phyloP scores from a whole-genome alignment of 768 basidiomycete genomes.

The Tricholoma terreum region DNA sequence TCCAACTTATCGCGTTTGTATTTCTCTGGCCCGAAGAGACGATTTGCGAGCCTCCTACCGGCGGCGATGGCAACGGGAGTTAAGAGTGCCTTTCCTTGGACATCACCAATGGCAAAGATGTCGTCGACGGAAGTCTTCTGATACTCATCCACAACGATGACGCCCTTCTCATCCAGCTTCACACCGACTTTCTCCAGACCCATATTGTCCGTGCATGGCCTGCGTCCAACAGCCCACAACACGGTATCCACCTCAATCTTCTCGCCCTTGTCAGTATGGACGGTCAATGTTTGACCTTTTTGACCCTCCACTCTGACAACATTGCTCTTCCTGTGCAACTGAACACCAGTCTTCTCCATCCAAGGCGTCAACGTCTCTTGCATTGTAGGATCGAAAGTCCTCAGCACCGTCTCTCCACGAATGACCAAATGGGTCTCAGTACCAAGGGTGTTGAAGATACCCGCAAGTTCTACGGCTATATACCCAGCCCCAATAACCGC shows the following conservation, averaged over 20 bases:
- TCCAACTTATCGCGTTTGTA: conserved; percentile 85
- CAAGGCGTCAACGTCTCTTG: conserved; percentile 82
- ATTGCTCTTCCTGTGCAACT: conserved; percentile 76
- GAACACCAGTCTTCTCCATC: conserved; percentile 94
- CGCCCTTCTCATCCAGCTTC: conserved; percentile 72
- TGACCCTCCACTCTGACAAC: conserved; percentile 74
- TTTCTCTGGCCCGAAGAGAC: conserved; percentile 84
- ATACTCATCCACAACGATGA: conserved; percentile 87
- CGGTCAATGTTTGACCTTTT: conserved; percentile 67
- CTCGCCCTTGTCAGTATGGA: conserved; percentile 75
- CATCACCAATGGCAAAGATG: conserved; percentile 87
- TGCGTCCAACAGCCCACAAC: conserved; percentile 94
- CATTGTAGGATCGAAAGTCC: conserved; percentile 87
- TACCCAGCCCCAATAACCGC: conserved; percentile 97
- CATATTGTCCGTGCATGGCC: conserved; percentile 72
- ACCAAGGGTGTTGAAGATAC: conserved; percentile 88
- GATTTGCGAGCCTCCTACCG: conserved; percentile 82
- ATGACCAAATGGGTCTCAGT: conserved; percentile 92
- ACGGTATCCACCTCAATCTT: conserved; percentile 81
- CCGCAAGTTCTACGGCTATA: conserved; percentile 96
- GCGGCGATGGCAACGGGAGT: conserved; percentile 99
- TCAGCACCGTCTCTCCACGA: conserved; percentile 82
- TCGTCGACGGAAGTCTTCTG: conserved; percentile 75
- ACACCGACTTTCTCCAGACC: conserved; percentile 79
- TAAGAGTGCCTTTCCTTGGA: conserved; percentile 86